Percentiles rank a stretch among this genome's conserved stretches.
Conservation (phyloP, 2,329 filamentous ascomycete species). For the Aspergillus chevalieri region DNA sequence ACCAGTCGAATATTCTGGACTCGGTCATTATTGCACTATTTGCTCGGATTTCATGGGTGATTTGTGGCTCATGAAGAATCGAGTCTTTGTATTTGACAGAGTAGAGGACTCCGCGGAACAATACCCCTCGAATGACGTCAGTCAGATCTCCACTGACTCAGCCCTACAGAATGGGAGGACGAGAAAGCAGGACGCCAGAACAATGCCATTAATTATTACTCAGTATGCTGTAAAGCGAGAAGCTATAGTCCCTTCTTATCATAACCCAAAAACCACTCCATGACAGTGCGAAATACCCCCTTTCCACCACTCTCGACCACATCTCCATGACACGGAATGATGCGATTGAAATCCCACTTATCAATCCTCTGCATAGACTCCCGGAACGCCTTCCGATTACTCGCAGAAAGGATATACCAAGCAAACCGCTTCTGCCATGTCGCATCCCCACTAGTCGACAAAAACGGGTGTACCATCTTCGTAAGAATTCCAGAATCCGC, state of each 20-base stretch:
- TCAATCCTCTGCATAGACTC: slow-evolving; percentile 63
- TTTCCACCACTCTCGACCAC: slow-evolving; percentile 71
- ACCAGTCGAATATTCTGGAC: too few species aligned
- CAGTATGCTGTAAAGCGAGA: too few species aligned
- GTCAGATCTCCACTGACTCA: not conserved
- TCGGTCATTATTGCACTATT: too few species aligned
- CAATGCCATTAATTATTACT: too few species aligned
- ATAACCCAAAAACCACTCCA: slow-evolving; percentile 68
- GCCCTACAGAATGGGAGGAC: not conserved
- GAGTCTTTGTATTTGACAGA: too few species aligned
- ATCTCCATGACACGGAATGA: slow-evolving; percentile 93
- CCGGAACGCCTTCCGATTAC: slow-evolving; percentile 63
- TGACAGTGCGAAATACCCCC: slow-evolving; percentile 67
- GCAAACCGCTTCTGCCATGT: slow-evolving; percentile 71
- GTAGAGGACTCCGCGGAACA: not conserved
- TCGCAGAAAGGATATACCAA: slow-evolving; percentile 65
- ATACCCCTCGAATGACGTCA: not conserved
- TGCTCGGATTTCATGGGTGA: not conserved
- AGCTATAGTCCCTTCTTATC: slow-evolving; percentile 17
- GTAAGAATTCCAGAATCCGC: slow-evolving; percentile 55
- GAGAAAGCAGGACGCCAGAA: not conserved
- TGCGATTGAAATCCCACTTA: slow-evolving; percentile 74
- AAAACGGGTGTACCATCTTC: slow-evolving; percentile 51
- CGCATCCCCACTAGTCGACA: slow-evolving; percentile 54
- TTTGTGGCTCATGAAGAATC: not conserved